A percentile compares a stretch with the other conserved stretches of the same genome.
phyloP scores from a whole-genome alignment of 169 alveolate genomes.

The Plasmodium knowlesi region DNA sequence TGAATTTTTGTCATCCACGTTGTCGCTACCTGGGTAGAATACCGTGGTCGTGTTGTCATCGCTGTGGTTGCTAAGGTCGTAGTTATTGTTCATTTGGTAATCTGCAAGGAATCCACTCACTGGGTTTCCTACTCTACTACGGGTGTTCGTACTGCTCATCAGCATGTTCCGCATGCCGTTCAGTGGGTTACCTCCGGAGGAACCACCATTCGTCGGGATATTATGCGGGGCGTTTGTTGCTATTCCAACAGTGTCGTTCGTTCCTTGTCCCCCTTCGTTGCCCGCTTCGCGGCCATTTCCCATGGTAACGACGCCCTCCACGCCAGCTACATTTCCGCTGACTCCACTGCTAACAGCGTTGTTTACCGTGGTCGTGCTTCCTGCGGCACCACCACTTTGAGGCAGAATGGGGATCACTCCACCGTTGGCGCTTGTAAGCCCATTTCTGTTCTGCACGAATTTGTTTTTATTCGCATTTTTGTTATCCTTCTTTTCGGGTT shows the following conservation, averaged over 20 bases:
- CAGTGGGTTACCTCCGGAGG: background rate
- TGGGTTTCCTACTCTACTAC: background rate
- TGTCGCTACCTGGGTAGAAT: conserved; percentile 10
- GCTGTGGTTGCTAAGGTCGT: conserved; percentile 56
- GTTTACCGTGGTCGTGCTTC: background rate
- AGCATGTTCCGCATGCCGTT: background rate
- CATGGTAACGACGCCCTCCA: background rate
- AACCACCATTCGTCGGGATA: background rate
- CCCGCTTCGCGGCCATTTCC: background rate
- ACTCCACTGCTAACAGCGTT: background rate
- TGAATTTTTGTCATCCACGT: conserved; percentile 35
- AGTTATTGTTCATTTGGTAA: conserved; percentile 14
- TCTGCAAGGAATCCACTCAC: background rate
- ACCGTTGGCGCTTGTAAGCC: background rate
- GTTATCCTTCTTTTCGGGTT: background rate
- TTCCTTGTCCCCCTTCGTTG: background rate
- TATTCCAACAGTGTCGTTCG: background rate
- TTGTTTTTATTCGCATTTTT: conserved; percentile 11
- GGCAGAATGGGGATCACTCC: background rate
- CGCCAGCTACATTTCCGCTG: background rate
- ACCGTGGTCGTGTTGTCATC: conserved; percentile 41
- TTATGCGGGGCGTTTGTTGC: background rate
- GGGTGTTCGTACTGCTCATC: background rate
- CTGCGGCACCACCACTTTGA: background rate
- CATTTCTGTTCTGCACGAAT: background rate